These are phyloP conservation scores for Davidsoniella virescens DNA, from an alignment of 2,329 filamentous ascomycete species.

Conservation along the genomic window DNA sequence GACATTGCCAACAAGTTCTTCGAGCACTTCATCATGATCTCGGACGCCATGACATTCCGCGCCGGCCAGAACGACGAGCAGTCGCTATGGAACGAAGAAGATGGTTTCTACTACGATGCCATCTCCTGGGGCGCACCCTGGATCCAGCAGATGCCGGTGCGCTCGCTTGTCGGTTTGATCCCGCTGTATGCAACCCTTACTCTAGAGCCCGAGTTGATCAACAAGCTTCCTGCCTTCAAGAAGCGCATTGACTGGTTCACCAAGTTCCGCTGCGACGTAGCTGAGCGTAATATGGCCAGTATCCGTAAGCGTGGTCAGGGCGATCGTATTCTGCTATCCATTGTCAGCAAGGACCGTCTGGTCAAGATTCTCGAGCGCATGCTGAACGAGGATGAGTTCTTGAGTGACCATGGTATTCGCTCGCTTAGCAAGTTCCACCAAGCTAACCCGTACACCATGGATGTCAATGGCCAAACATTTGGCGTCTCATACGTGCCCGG, in stretches of 20 bases:
- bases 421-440: constrained; percentile 87
- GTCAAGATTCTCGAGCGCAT: constrained; percentile 79
- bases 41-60: constrained; percentile 86
- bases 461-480: constrained; percentile 83
- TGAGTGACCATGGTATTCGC: constrained; percentile 77
- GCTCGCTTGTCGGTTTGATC: constrained; percentile 84
- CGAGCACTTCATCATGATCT: constrained; percentile 95
- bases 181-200: constrained; percentile 86
- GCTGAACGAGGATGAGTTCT: constrained; percentile 87
- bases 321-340: constrained; percentile 68
- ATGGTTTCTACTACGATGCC: constrained; percentile 96
- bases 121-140: constrained; percentile 92
- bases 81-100: constrained; percentile 89
- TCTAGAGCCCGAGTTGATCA: constrained; percentile 82
- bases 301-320: constrained; percentile 84
- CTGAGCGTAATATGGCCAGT: constrained; percentile 85
- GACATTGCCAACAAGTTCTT: constrained; percentile 98
- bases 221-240: constrained; percentile 84
- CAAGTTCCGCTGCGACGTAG: constrained; percentile 68
- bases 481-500: constrained; percentile 79
- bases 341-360: constrained; percentile 86
- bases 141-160: constrained; percentile 81
- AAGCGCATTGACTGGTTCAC: constrained; percentile 90
- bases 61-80: constrained; percentile 53
- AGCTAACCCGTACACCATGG: constrained; percentile 82